Evolutionary conservation across 148 eudicot species (phyloP), one percentile per base, ranked within the genome.

Genomic region (Salicornia ramosissima): DNA sequence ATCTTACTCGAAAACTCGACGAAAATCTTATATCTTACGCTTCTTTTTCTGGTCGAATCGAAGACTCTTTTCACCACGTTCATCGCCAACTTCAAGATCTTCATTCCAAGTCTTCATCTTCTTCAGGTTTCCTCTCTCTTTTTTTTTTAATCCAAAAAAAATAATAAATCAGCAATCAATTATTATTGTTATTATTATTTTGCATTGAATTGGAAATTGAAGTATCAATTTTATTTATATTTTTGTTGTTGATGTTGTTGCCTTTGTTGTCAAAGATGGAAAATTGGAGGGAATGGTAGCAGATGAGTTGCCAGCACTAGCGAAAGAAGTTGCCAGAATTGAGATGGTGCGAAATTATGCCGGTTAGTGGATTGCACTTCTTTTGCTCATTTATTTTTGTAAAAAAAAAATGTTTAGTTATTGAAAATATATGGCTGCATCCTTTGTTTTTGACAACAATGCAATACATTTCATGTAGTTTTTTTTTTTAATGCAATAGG

Each of bases 251-350:
- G 12, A 18, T 31, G n/a, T 22, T 29, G 22, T 65, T 70, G 16
- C 36, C n/a, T 25, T 11, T 49, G 31, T 54, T 50, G 52, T 30
- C 45, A 25, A 49, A 71, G 91, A 71, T 79, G 80, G 83, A 77
- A 75, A 65, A 67, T 67, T 47, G 28, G 88, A 83, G 78, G 56
- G 68, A 69, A 71, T 84, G 68, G 74, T 77, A 83, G 87, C 81
- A 61, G 87, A 87, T 81, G 98, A 93, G 81, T 79, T 94, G 19
- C 88, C 86, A 45, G 80, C 90, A 13, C 86, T 94, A 47, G 99
- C 97, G 0, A 91, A 87, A 84, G 97, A 94, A 77, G 99, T 94
- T 74, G 92, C 90, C 14, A 83, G 93, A 86, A 91, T 94, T 25
- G 96, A 89, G 80, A 78, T 84, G 40, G 99, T 87, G 67, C 79